A percentile compares a stretch with the other conserved stretches of the same genome.
Conservation (phyloP, 345 rosid species). For the Geranium brycei region DNA sequence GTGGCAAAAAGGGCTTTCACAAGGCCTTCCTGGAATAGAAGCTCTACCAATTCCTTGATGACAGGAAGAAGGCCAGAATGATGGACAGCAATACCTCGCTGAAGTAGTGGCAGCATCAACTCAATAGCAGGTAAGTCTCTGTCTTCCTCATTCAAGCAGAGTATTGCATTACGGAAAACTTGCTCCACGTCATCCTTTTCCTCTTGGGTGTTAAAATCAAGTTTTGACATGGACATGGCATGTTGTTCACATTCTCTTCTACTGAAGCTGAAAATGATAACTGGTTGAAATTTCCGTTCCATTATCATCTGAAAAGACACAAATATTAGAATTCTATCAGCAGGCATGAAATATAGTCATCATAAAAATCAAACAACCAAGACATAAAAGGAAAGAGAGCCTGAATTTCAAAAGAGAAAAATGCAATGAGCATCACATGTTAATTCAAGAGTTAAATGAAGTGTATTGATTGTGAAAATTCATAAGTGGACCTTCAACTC, state of each 20-base stretch:
- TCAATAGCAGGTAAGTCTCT: constrained; percentile 91
- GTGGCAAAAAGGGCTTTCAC: constrained; percentile 96
- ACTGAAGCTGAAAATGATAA: constrained; percentile 96
- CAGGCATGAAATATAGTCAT: not conserved
- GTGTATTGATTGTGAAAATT: too few relatives aligned
- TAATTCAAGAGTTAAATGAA: not conserved
- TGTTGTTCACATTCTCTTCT: constrained; percentile 97
- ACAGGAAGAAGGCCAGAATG: constrained; percentile 99
- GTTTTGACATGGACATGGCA: constrained; percentile 97
- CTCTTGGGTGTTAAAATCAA: constrained; percentile 81
- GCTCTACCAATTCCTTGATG: constrained; percentile 93
- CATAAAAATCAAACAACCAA: not conserved
- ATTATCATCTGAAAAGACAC: constrained; percentile 65
- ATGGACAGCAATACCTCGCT: constrained; percentile 96
- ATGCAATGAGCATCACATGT: not conserved
- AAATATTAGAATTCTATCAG: constrained; percentile 6
- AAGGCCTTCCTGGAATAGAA: constrained; percentile 98
- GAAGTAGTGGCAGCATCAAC: constrained; percentile 85
- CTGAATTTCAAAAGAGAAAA: not conserved
- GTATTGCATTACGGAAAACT: constrained; percentile 66
- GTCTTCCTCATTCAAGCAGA: constrained; percentile 90
- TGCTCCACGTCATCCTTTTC: constrained; percentile 73
- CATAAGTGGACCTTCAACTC: not conserved
- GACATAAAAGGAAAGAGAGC: not conserved
- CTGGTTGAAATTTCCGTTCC: constrained; percentile 91